These are phyloP conservation scores for Codiaeum variegatum DNA, from an alignment of 441 rosid genomes.

Conservation along the genomic window DNA sequence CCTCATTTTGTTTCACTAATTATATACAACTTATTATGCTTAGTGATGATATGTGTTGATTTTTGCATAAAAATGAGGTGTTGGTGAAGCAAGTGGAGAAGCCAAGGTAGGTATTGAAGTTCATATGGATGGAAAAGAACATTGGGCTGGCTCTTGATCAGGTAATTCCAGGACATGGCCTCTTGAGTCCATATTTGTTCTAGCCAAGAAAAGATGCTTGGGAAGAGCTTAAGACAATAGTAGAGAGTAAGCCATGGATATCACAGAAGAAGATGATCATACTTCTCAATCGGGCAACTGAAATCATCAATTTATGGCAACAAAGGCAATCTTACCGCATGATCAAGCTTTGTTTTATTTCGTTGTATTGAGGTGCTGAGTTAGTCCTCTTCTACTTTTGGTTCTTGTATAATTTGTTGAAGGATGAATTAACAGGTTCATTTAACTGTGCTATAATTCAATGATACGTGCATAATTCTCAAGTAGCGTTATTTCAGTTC, in stretches of 20 bases:
- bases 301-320: conserved; percentile 94
- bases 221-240: conserved; percentile 89
- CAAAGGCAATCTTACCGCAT: conserved; percentile 65
- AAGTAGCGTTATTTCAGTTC: neutral
- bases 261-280: conserved; percentile 92
- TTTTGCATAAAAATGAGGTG: conserved; percentile 42
- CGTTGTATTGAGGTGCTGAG: neutral
- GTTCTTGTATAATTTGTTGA: neutral
- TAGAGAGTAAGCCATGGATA: conserved; percentile 89
- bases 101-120: conserved; percentile 75
- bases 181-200: conserved; percentile 82
- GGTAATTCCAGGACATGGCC: conserved; percentile 80
- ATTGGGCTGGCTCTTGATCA: conserved; percentile 85
- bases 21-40: neutral
- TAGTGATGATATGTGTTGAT: neutral
- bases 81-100: conserved; percentile 53
- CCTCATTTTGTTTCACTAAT: neutral
- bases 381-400: conserved; percentile 3
- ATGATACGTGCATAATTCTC: neutral
- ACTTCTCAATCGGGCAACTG: conserved; percentile 93
- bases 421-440: neutral
- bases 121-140: conserved; percentile 98
- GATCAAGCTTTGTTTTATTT: conserved; percentile 7
- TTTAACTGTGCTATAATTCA: neutral
- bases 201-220: conserved; percentile 97